phyloP scores from a whole-genome alignment of 2,329 filamentous ascomycete species.

The Ophiostoma sp. region DNA sequence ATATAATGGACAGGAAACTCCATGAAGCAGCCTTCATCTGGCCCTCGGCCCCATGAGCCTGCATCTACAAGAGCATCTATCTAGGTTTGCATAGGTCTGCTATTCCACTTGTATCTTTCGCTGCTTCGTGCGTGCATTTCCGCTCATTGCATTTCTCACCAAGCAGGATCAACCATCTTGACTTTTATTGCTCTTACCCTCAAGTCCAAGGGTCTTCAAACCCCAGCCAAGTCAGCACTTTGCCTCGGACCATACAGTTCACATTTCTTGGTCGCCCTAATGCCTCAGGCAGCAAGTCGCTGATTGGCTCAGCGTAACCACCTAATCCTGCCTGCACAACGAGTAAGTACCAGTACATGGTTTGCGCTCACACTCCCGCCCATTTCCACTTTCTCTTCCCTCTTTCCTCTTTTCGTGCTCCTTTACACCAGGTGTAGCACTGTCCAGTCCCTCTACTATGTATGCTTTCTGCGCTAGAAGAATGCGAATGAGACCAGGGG shows the following conservation, averaged over 20 bases:
- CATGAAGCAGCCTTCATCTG: not conserved
- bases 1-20: not conserved
- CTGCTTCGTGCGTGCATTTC: not conserved
- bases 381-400: not conserved
- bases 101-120: not conserved
- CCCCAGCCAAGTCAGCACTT: slow-evolving; percentile 4
- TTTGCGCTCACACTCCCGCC: not conserved
- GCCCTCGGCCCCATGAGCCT: not conserved
- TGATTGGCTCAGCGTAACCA: slow-evolving; percentile 7
- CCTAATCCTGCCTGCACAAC: not conserved
- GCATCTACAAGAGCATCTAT: not conserved
- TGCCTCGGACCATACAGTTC: not conserved
- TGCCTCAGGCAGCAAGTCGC: slow-evolving; percentile 17
- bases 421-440: not conserved
- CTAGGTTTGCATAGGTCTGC: not conserved
- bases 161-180: not conserved
- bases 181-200: not conserved
- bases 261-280: not conserved
- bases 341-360: slow-evolving; percentile 16
- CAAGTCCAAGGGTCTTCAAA: not conserved
- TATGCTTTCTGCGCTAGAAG: slow-evolving; percentile 4
- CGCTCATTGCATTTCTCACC: not conserved
- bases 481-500: slow-evolving; percentile 17
- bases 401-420: not conserved
- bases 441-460: not conserved